phyloP scores from a whole-genome alignment of 129 eudicot species.

The Pulicaria dysenterica region DNA sequence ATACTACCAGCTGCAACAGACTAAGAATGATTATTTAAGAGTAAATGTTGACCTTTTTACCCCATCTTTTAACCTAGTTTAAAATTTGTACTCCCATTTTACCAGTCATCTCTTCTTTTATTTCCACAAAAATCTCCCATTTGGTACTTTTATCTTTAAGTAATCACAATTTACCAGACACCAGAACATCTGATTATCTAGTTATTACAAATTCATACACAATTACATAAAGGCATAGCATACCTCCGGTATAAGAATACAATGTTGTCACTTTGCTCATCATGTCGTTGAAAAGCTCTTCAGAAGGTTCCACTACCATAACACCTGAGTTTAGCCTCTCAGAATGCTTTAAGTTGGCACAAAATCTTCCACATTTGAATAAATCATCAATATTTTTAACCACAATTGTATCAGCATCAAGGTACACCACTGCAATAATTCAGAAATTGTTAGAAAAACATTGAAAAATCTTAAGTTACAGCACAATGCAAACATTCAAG shows the following conservation, averaged over 20 bases:
- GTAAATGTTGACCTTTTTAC: too few species aligned
- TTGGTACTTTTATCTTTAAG: too few species aligned
- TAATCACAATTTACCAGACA: too few species aligned
- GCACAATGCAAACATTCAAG: conserved; percentile 20
- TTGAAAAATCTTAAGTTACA: conserved; percentile 14
- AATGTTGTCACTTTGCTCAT: conserved; percentile 74
- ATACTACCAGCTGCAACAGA: too few species aligned
- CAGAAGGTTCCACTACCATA: conserved; percentile 97
- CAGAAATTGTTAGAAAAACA: conserved; percentile 16
- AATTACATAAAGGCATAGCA: not conserved
- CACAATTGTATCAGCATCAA: conserved; percentile 97
- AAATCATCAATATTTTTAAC: conserved; percentile 88
- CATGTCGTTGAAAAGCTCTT: conserved; percentile 80
- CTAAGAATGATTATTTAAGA: too few species aligned
- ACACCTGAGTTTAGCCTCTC: conserved; percentile 97
- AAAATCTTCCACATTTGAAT: conserved; percentile 85
- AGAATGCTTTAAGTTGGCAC: conserved; percentile 97
- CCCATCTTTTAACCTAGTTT: too few species aligned
- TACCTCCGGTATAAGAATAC: conserved; percentile 98
- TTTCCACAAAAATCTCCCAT: too few species aligned
- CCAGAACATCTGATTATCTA: too few species aligned
- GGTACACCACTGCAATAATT: conserved; percentile 83
- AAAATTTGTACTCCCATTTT: too few species aligned
- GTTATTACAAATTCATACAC: too few species aligned
- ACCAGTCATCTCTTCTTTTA: too few species aligned